These are phyloP conservation scores for Suillus occidentalis DNA, from an alignment of 768 basidiomycete genomes.

Conservation along the genomic window DNA sequence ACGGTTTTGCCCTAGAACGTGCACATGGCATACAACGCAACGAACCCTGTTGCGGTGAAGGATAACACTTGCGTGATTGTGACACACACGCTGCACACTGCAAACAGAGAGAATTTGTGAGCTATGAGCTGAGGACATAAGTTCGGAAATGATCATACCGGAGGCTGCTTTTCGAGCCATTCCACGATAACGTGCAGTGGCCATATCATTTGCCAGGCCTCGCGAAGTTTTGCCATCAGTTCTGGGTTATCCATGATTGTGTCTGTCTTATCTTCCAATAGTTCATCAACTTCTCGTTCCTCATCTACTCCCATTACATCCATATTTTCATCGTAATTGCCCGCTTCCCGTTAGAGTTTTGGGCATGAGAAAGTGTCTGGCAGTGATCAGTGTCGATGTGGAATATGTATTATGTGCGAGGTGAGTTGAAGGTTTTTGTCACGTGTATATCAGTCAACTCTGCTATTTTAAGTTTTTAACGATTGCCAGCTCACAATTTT, in stretches of 20 bases:
- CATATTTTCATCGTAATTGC: not conserved
- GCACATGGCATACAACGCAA: conserved; percentile 11
- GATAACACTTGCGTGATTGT: conserved; percentile 8
- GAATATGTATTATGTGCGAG: not conserved
- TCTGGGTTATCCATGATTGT: not conserved
- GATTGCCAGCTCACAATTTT: not conserved
- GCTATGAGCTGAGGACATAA: not conserved
- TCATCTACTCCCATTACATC: conserved; percentile 1
- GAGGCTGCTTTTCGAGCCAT: conserved; percentile 5
- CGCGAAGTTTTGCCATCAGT: conserved; percentile 5
- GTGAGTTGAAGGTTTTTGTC: not conserved
- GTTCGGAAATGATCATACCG: not conserved
- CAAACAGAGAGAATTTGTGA: not conserved
- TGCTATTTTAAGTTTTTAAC: not conserved
- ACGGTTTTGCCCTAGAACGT: conserved; percentile 6
- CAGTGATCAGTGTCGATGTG: not conserved
- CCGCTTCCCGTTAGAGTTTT: not conserved
- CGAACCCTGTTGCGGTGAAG: not conserved
- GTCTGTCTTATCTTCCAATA: conserved; percentile 1
- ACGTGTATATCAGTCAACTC: not conserved
- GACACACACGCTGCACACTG: conserved; percentile 8
- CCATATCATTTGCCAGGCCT: conserved; percentile 8
- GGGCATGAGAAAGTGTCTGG: not conserved
- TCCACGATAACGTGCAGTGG: conserved; percentile 3
- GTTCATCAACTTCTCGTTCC: conserved; percentile 11